Conservation (phyloP, 169 alveolate species). For the Cytauxzoon felis region DNA sequence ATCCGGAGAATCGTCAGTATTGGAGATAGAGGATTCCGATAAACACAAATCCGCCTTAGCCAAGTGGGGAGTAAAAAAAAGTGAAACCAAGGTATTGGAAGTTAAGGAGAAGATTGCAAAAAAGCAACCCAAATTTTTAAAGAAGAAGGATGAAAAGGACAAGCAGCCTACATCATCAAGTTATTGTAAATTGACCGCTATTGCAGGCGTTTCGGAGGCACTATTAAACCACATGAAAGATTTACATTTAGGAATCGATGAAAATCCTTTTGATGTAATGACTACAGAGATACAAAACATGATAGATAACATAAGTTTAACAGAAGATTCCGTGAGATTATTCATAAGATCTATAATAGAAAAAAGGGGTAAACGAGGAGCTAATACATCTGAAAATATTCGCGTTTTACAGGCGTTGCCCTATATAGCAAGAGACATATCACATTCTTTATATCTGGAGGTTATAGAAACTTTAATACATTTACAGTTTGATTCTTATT, state of each 20-base stretch:
- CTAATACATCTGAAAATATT: slow-evolving; percentile 81
- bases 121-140: slow-evolving; percentile 64
- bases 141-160: slow-evolving; percentile 70
- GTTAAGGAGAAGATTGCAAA: slow-evolving; percentile 45
- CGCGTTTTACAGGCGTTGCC: slow-evolving; percentile 77
- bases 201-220: slow-evolving; percentile 59
- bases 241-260: slow-evolving; percentile 35
- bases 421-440: slow-evolving; percentile 77
- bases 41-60: slow-evolving; percentile 80
- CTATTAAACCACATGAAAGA: slow-evolving; percentile 16
- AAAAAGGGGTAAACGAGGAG: slow-evolving; percentile 86
- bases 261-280: slow-evolving; percentile 51
- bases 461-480: slow-evolving; percentile 82
- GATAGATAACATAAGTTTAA: slow-evolving; percentile 70
- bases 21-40: slow-evolving; percentile 73
- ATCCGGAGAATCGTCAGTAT: slow-evolving; percentile 61
- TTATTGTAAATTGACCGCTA: slow-evolving; percentile 15
- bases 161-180: slow-evolving; percentile 22
- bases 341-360: slow-evolving; percentile 81
- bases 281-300: slow-evolving; percentile 69
- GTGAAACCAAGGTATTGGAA: slow-evolving; percentile 47
- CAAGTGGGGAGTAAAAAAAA: slow-evolving; percentile 82
- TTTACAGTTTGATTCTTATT: slow-evolving; percentile 82
- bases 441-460: slow-evolving; percentile 77
- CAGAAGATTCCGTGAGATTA: slow-evolving; percentile 74